These are phyloP conservation scores for Populus trichocarpa DNA, from an alignment of 441 rosid genomes.

Conservation along the genomic window DNA sequence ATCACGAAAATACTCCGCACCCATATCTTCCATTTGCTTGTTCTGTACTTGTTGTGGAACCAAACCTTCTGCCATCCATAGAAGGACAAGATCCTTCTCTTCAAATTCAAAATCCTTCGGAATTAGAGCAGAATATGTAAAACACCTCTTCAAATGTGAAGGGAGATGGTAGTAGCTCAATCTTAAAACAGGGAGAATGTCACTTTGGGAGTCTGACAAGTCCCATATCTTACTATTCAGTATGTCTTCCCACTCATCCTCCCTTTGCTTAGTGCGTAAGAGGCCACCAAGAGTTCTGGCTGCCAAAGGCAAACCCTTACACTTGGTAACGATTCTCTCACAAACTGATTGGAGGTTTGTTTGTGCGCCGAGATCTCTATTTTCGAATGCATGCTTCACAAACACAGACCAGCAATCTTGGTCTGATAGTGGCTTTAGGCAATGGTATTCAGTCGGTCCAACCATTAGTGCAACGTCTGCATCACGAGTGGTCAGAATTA, in stretches of 20 bases:
- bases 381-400: not conserved
- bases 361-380: not conserved
- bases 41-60: not conserved
- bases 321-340: not conserved
- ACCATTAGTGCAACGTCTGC: not conserved
- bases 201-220: not conserved
- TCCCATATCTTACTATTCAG: constrained; percentile 12
- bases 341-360: not conserved
- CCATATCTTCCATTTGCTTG: constrained; percentile 1
- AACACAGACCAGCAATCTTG: constrained; percentile 1
- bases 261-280: not conserved
- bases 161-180: constrained; percentile 22
- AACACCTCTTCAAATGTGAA: constrained; percentile 18
- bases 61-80: constrained; percentile 18
- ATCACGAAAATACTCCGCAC: not conserved
- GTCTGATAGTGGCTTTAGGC: not conserved
- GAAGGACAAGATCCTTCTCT: constrained; percentile 7
- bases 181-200: constrained; percentile 7
- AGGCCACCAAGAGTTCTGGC: constrained; percentile 21
- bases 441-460: not conserved
- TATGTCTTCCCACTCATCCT: constrained; percentile 10
- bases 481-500: constrained; percentile 15
- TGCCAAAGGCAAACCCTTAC: constrained; percentile 24
- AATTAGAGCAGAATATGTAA: constrained; percentile 18
- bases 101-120: constrained; percentile 17